These are phyloP conservation scores for Lipomyces spencermartinsiae DNA, from an alignment of 805 yeast species.

Conservation along the genomic window DNA sequence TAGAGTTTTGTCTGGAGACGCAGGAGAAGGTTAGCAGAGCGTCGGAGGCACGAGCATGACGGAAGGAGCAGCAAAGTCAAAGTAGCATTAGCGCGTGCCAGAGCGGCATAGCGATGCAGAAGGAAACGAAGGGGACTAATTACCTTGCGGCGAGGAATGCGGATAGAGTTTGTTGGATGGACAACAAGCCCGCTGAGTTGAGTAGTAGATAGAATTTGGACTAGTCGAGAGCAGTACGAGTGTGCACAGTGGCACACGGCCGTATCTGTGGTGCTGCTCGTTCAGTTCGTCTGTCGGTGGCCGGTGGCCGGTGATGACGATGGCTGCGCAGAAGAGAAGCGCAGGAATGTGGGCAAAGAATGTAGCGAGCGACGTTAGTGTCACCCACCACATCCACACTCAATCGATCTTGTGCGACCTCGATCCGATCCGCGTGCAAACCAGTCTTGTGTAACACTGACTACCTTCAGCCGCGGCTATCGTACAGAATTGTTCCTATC, in stretches of 20 bases:
- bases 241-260: background rate
- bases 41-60: background rate
- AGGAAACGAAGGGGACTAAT: slow-evolving; percentile 5
- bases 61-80: background rate
- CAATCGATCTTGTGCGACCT: background rate
- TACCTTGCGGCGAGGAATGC: slow-evolving; percentile 1
- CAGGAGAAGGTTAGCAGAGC: slow-evolving; percentile 2
- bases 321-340: background rate
- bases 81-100: slow-evolving; percentile 1
- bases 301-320: background rate
- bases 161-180: background rate
- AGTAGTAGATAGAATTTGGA: background rate
- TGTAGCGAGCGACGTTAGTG: background rate
- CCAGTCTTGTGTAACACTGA: background rate
- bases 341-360: slow-evolving; percentile 3
- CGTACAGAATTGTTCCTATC: background rate
- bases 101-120: slow-evolving; percentile 6
- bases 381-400: slow-evolving; percentile 1
- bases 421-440: background rate
- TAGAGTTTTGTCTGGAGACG: background rate
- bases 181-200: background rate
- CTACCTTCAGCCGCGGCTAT: background rate
- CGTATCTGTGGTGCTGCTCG: slow-evolving; percentile 1
- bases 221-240: background rate
- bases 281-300: background rate